phyloP scores from a whole-genome alignment of 2,329 filamentous ascomycete genomes.

The Hypoxylon sp. region DNA sequence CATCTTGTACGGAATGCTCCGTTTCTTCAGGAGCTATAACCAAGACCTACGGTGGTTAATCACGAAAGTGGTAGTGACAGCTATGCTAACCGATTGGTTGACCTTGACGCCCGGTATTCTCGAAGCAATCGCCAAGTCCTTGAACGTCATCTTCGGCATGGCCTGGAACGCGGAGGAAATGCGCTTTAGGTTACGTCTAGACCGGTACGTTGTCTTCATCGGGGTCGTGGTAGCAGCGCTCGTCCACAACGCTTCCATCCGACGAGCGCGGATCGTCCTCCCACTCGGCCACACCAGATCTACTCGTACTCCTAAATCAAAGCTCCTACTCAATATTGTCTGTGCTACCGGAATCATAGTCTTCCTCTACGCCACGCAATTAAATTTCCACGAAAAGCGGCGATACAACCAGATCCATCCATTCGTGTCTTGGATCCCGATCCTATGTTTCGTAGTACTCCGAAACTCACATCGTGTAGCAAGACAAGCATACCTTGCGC shows the following conservation, averaged over 20 bases:
- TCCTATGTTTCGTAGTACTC: constrained; percentile 66
- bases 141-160: constrained; percentile 62
- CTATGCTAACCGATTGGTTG: constrained; percentile 55
- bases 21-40: constrained; percentile 60
- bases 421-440: constrained; percentile 67
- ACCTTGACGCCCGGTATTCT: constrained; percentile 59
- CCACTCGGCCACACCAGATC: constrained; percentile 25
- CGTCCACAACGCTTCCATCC: constrained; percentile 52
- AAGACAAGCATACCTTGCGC: constrained; percentile 60
- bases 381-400: constrained; percentile 50
- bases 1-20: constrained; percentile 68
- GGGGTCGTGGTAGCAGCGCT: constrained; percentile 67
- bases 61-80: constrained; percentile 64
- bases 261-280: constrained; percentile 32
- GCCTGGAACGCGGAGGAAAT: constrained; percentile 65
- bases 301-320: constrained; percentile 24
- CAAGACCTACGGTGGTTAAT: constrained; percentile 59
- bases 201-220: constrained; percentile 69
- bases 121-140: constrained; percentile 57
- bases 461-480: constrained; percentile 63
- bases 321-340: constrained; percentile 26
- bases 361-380: constrained; percentile 55
- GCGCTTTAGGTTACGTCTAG: constrained; percentile 65
- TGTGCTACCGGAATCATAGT: constrained; percentile 51
- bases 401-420: constrained; percentile 68